Base-by-base conservation (phyloP, 768 basidiomycete genomes). In the Tricholoma bakamatsutake region DNA sequence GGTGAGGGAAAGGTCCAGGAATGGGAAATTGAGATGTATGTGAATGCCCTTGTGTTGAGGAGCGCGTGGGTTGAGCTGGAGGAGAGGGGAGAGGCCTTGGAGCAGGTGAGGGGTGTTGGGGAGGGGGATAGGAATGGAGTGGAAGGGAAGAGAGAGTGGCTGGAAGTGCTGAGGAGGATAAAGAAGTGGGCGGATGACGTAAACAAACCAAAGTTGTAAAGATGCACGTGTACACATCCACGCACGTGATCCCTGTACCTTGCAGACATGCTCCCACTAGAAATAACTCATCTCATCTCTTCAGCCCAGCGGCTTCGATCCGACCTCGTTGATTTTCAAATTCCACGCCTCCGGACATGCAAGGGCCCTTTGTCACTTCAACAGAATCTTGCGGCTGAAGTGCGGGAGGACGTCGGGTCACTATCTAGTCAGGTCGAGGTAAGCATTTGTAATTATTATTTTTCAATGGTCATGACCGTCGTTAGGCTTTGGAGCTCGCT, bases 381-480 rank as follows among this genome's bases (percentile, higher is more conserved):
- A 62, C 87, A 93, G 64, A 79, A 82, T 48, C 75, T 87, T 52
- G 83, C 84, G 0, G 82, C 82, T 4, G 91, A 93, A 64, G 68
- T 94, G 56, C 76, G 90, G 30, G 87, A 87, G 52, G 93, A 94
- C 64, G 70, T 93, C 15, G 84, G 85, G 35, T 64, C 71, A 0
- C 76, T 88, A 18, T 73, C 76, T 6, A 74, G 76, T 37, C 82
- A 86, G 53, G 72, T 95, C n/a, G 88, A 95, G 75, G 85, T 88
- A 54, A 33, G 70, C 60, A n/a, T 21, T 9, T 48, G 5, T 34
- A 4, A 12, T 10, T 34, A 34, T 34, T 34, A 3, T 34, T 34
- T 34, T 11, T 47, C 35, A 50, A 34, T n/a, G 28, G 66, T 57
- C 59, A 61, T 30, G 46, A 28, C 12, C 51, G 51, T 52, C 48